A percentile compares a stretch with the other conserved stretches of the same genome.
Conservation (phyloP, 2,329 filamentous ascomycete species). For the Rhynchosporium secalis region DNA sequence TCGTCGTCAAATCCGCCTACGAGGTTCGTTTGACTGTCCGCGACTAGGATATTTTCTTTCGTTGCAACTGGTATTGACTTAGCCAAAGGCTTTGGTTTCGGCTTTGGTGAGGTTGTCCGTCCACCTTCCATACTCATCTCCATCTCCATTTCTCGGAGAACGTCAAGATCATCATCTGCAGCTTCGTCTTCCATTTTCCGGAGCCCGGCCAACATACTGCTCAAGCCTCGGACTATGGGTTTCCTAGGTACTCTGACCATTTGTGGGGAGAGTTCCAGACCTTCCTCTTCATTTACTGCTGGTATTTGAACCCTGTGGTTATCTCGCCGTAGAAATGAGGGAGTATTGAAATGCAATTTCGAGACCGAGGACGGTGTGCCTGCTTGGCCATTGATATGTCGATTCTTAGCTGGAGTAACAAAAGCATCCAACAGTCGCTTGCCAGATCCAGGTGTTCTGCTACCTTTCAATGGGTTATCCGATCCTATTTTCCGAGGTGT, state of each 20-base stretch:
- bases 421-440: slow-evolving; percentile 66
- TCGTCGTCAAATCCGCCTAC: slow-evolving; percentile 67
- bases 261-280: slow-evolving; percentile 49
- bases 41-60: slow-evolving; percentile 43
- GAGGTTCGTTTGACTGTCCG: slow-evolving; percentile 47
- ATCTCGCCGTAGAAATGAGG: slow-evolving; percentile 65
- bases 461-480: slow-evolving; percentile 26
- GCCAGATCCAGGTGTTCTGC: slow-evolving; percentile 52
- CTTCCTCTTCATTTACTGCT: slow-evolving; percentile 55
- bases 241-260: slow-evolving; percentile 55
- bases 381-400: slow-evolving; percentile 42
- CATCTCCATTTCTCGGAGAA: slow-evolving; percentile 68
- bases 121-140: slow-evolving; percentile 43
- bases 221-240: slow-evolving; percentile 68
- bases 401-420: slow-evolving; percentile 61
- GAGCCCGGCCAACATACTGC: slow-evolving; percentile 70
- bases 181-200: slow-evolving; percentile 68
- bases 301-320: slow-evolving; percentile 47
- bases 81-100: slow-evolving; percentile 18
- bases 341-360: slow-evolving; percentile 65
- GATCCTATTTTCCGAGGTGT: slow-evolving; percentile 40
- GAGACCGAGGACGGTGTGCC: slow-evolving; percentile 53
- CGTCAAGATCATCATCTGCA: slow-evolving; percentile 72
- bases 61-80: slow-evolving; percentile 28
- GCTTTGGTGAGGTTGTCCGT: slow-evolving; percentile 22